Evolutionary conservation across 805 yeast species (phyloP), one percentile per base, ranked within the genome.

Genomic region (Saccharomyces kudriavzevii): DNA sequence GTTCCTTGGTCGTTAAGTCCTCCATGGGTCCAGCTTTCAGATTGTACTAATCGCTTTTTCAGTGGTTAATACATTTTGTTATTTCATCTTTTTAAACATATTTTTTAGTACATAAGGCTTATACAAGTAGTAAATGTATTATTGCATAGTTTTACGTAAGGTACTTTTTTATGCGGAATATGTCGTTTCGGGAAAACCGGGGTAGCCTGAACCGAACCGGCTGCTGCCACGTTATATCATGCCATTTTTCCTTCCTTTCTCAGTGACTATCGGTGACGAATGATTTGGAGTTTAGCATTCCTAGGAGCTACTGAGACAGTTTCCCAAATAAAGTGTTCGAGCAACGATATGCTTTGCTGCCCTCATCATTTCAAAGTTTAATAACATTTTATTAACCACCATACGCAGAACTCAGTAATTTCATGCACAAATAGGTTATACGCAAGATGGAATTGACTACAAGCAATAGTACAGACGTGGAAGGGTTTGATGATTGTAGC

Each of bases 21-120:
- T 84, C 98, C 79, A 94, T 94, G 99, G 99, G 99, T 82, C 99
- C 98, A 77, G 87, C 98, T 76, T 89, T 85, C 95, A 91, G 98
- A 87, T 85, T 94, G 77, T 94, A 94, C 94, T 94, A 91, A 80
- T 74, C 69, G 67, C 57, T 20, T n/a, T 10, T 13, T 13, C 24
- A 1, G 8, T 9, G 24, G 17, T 35, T 17, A 17, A 1, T 35
- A 20, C 11, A 35, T 35, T 27, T 11, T 27, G 17, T 30, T 13
- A 9, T 11, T 17, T 13, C 11, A 2, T 35, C 22, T 35, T 31
- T 31, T 35, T 35, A 35, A 35, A 8, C 17, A 35, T 11, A 11
- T 35, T 35, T 35, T 20, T 17, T 35, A 35, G 10, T 35, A 35
- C 43, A 17, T 35, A 35, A 4, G 22, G 17, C 43, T 17, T 6